Base-by-base conservation (phyloP, 768 basidiomycete genomes). In the Vishniacozyma victoriae region DNA sequence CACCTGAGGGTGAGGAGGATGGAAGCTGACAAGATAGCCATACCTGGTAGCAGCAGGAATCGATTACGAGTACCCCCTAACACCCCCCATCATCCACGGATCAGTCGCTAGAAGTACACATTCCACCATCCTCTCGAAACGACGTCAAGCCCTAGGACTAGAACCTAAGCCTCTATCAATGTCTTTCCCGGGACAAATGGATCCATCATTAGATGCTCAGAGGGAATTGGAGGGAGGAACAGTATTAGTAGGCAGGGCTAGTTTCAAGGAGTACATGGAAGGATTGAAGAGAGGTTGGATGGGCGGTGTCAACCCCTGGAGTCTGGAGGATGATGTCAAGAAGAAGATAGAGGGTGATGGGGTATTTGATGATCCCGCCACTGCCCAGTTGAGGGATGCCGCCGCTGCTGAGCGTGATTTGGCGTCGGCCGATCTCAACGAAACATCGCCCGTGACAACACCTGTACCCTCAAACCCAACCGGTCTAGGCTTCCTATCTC, bases 201-300 rank as follows among this genome's bases (percentile, higher is more conserved):
- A 62, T 55, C 76, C 40, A 67, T 82, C n/a, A 79, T 83, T 14
- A 76, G 78, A 20, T 76, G 78, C 76, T 3, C 71, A 76, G 49
- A 78, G 79, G 16, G 82, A 84, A 52, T 75, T 87, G 7, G 80
- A 82, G n/a, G 91, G 91, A 12, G 93, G 92, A 1, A 78, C 82
- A 33, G 78, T 95, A 48, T 75, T 99, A 48, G 71, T 99, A 24
- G 95, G 95, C 3, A 80, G 95, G 41, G 82, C 86, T 27, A 86
- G 88, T 0, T 79, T 93, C 73, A 99, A 96, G 75, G 95, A 99
- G 74, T 97, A 87, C 70, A 81, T 96, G 80, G 78, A 82, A 46
- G 95, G 93, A 2, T 67, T 96, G 35, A 80, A 78, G 64, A 77
- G 79, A 45, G 95, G 95, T 2, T 99, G 87, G 86, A 81, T 83